phyloP scores from a whole-genome alignment of 345 rosid species.

The Corymbia maculata region DNA sequence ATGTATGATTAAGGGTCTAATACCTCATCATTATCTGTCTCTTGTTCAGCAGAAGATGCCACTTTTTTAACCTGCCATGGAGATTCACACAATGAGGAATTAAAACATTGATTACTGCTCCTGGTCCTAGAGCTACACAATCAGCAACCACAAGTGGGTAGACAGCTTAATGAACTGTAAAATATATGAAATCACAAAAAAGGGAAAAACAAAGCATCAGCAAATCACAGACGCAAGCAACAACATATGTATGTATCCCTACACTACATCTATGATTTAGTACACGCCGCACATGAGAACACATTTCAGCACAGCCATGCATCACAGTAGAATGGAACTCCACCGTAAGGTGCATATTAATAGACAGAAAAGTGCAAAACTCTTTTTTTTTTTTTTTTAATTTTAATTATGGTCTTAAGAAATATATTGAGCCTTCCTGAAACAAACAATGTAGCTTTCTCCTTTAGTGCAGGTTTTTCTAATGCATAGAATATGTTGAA shows the following conservation, averaged over 20 bases:
- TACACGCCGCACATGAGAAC: not conserved
- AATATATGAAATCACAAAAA: not conserved
- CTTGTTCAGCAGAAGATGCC: slow-evolving; percentile 32
- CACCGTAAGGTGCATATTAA: not conserved
- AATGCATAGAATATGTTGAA: not conserved
- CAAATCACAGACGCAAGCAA: not conserved
- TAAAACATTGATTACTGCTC: not conserved
- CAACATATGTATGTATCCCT: not conserved
- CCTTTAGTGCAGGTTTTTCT: not conserved
- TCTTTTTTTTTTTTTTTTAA: not conserved
- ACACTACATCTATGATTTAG: not conserved
- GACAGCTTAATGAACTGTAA: not conserved
- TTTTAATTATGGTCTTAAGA: not conserved
- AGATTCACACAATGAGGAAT: not conserved
- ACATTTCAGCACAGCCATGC: not conserved
- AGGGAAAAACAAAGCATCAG: not conserved
- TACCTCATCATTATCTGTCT: slow-evolving; percentile 47
- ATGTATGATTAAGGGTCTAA: not conserved
- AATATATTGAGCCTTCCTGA: not conserved
- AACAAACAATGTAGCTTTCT: not conserved
- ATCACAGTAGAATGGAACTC: not conserved
- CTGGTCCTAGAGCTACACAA: not conserved
- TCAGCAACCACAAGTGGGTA: not conserved
- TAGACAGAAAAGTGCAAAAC: not conserved
- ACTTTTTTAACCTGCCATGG: slow-evolving; percentile 36